Evolutionary conservation across 495 filamentous ascomycete species (phyloP).

Genomic region (Corynascus novoguineensis): DNA sequence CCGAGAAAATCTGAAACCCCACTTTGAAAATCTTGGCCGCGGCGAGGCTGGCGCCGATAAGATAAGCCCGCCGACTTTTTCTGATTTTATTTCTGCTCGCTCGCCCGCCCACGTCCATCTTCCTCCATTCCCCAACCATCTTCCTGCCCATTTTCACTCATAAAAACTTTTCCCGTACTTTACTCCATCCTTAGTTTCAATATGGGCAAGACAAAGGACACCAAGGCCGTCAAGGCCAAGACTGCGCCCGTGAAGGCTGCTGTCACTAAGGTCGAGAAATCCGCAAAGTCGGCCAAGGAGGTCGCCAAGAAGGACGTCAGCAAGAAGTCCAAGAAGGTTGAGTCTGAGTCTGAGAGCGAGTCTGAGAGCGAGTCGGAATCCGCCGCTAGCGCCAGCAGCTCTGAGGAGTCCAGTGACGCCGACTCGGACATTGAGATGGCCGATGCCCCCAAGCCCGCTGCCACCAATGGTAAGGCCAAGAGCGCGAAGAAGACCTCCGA

Average conservation of each 20-base stretch:
- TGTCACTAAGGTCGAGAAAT: conserved; percentile 41
- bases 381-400: conserved; percentile 21
- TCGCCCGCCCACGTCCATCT: conserved; percentile 5
- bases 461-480: conserved; percentile 26
- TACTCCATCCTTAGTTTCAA: conserved; percentile 21
- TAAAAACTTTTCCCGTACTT: conserved; percentile 16
- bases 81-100: background rate
- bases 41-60: no score
- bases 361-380: conserved; percentile 17
- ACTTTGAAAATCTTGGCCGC: no score
- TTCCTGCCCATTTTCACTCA: conserved; percentile 7
- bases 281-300: conserved; percentile 28
- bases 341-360: conserved; percentile 32
- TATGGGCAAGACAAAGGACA: conserved; percentile 56
- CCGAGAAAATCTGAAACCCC: no score
- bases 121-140: background rate
- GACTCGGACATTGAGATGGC: conserved; percentile 47
- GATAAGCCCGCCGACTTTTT: background rate
- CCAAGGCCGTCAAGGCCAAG: conserved; percentile 46
- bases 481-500: conserved; percentile 26
- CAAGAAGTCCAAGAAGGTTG: conserved; percentile 31
- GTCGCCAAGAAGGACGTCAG: conserved; percentile 22
- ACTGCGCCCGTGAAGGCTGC: conserved; percentile 26
- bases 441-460: conserved; percentile 39
- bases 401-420: conserved; percentile 24